Evolutionary conservation across 805 yeast species (phyloP).

Genomic region (Kuraishia floccosa): DNA sequence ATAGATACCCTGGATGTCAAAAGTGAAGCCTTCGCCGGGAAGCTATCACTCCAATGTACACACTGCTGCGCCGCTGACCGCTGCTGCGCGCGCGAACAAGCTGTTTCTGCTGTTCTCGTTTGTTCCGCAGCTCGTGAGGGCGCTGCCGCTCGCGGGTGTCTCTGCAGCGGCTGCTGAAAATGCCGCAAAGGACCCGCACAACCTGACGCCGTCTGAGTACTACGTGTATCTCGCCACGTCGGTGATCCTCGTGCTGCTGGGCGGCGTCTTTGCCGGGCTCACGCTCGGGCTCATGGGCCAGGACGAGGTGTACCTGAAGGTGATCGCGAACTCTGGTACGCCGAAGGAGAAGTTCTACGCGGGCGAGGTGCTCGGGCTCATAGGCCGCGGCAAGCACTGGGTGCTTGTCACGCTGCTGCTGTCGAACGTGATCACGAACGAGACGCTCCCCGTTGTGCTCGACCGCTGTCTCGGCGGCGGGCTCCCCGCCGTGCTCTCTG

Average conservation of each 20-base stretch:
- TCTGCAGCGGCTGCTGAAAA: constrained; percentile 9
- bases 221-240: constrained; percentile 43
- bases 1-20: constrained; percentile 2
- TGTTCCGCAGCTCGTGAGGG: constrained; percentile 11
- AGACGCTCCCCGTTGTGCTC: constrained; percentile 85
- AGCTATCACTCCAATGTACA: too few species aligned
- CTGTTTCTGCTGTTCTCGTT: constrained; percentile 9
- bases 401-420: constrained; percentile 79
- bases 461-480: constrained; percentile 95
- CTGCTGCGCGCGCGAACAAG: constrained; percentile 1
- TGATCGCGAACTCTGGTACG: constrained; percentile 82
- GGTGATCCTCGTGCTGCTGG: constrained; percentile 51
- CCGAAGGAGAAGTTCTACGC: constrained; percentile 58
- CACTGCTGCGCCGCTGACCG: too few species aligned
- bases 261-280: constrained; percentile 88
- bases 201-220: constrained; percentile 20
- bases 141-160: constrained; percentile 6
- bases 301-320: constrained; percentile 90
- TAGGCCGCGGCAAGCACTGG: constrained; percentile 91
- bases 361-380: constrained; percentile 54
- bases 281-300: constrained; percentile 98
- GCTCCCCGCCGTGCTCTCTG: constrained; percentile 88
- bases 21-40: constrained; percentile 1
- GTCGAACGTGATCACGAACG: constrained; percentile 87
- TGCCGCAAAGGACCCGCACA: background rate